Base-by-base conservation (phyloP, 192 early-diverging fungal genomes). In the Paraglomus occultum region DNA sequence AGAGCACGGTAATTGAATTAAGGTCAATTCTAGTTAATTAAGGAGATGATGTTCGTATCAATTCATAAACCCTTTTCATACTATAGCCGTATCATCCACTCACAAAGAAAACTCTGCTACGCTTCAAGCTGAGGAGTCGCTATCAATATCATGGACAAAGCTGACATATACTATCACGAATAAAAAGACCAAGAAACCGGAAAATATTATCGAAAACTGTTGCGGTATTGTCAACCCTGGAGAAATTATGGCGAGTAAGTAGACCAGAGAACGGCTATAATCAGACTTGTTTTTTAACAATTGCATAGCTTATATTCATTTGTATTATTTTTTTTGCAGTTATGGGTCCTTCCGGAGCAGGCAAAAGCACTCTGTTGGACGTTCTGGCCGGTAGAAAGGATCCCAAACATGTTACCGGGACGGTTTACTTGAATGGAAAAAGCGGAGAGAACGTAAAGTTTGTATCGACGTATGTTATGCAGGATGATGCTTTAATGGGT, bases 271-370 rank as follows among this genome's bases (percentile, higher is more conserved):
- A 31, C 31, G 31, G 31, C 31, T n/a, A 31, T 31, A 57, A 11
- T 20, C 38, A 10, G 2, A 4, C 0, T 6, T 57, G 18, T 20
- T 57, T 22, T 22, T 11, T 17, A 38, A 0, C 12, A 20, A 2
- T 1, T 55, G 12, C 12, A 14, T 57, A 57, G 22, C 39, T 57
- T 20, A 57, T 62, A 11, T 20, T 45, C 11, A 12, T 9, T 20
- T 18, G 14, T 20, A 46, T 18, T 48, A 12, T 49, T 54, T 11
- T 67, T 15, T 15, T 50, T 39, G 49, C 45, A 1, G 88, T 99
- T 18, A 96, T 97, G 87, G 96, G 95, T 0, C 92, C 93, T 6
- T 90, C 88, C 23, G 95, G 95, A 9, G 92, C 94, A 8, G 96
- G 95, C 47, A 97, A 95, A 79, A 89, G 93, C 8, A 94, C 90